These are phyloP conservation scores for Kentomonas sorsogonicus DNA, from an alignment of 208 protist genomes.

Conservation along the genomic window DNA sequence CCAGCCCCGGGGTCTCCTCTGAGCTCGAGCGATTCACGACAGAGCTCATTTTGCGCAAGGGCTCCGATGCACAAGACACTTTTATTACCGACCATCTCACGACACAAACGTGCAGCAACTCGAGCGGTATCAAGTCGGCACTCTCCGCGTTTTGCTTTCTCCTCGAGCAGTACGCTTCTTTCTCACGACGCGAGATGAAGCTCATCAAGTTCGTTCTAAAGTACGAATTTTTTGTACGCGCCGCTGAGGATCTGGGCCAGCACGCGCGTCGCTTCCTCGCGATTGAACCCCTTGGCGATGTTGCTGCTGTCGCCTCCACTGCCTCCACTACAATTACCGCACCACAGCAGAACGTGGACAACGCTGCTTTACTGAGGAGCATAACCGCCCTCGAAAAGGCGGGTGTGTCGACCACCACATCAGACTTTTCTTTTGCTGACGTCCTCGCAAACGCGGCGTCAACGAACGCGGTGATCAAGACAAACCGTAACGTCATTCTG, in stretches of 20 bases:
- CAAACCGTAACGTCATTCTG: constrained; percentile 27
- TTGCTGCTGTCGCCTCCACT: background rate
- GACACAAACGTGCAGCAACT: constrained; percentile 25
- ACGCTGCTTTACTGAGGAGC: too few relatives aligned
- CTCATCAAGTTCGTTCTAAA: constrained; percentile 65
- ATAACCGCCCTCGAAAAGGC: too few relatives aligned
- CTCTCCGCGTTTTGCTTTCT: constrained; percentile 53
- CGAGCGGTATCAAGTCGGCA: constrained; percentile 47
- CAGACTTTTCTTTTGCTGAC: too few relatives aligned
- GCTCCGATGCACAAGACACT: background rate
- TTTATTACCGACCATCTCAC: constrained; percentile 13
- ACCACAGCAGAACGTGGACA: constrained; percentile 10
- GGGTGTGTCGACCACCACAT: too few relatives aligned
- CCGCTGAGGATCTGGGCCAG: constrained; percentile 45
- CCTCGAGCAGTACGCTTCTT: constrained; percentile 31
- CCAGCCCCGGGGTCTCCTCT: background rate
- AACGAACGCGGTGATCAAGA: constrained; percentile 27
- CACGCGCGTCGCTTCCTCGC: constrained; percentile 35
- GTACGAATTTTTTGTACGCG: constrained; percentile 60
- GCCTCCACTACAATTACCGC: background rate
- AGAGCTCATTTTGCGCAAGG: constrained; percentile 25
- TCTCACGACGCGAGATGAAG: constrained; percentile 22
- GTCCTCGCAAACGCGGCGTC: constrained; percentile 11
- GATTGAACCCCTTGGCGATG: background rate
- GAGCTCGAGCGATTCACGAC: constrained; percentile 28